Percentiles rank a stretch among this genome's conserved stretches.
Conservation (phyloP, 2,329 filamentous ascomycete genomes). For the Apiospora sp. region DNA sequence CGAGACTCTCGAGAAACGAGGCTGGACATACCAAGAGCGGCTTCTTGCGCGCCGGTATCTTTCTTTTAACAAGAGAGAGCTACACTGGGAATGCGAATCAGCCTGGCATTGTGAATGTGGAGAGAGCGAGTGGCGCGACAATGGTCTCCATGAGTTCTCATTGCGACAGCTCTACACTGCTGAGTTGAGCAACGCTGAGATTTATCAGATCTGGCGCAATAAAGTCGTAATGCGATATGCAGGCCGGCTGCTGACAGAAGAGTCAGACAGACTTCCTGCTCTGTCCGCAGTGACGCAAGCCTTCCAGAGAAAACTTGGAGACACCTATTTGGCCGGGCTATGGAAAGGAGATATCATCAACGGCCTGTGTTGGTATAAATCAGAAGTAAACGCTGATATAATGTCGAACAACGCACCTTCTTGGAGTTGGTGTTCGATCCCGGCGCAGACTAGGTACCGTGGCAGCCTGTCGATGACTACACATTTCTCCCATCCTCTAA, state of each 20-base stretch:
- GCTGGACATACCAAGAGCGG: conserved; percentile 13
- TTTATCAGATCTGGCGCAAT: neutral
- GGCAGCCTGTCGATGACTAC: no score
- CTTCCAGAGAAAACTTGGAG: neutral
- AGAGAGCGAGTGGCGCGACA: neutral
- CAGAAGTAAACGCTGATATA: no score
- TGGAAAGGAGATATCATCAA: neutral
- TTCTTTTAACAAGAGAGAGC: neutral
- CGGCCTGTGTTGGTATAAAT: no score
- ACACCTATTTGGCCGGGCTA: neutral
- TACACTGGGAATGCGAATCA: conserved; percentile 17
- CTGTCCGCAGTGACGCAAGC: neutral
- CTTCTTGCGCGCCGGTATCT: neutral
- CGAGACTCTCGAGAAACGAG: neutral
- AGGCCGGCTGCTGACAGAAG: neutral
- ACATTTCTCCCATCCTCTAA: no score
- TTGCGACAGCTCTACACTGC: neutral
- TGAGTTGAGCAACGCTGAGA: neutral
- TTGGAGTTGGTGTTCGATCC: neutral
- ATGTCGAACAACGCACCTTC: no score
- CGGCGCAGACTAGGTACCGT: neutral
- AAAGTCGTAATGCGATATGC: neutral
- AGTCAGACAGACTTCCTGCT: neutral
- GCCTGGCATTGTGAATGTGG: neutral
- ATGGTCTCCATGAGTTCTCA: neutral